phyloP scores from a whole-genome alignment of 106 monocot species.

The Hemerocallis citrina region DNA sequence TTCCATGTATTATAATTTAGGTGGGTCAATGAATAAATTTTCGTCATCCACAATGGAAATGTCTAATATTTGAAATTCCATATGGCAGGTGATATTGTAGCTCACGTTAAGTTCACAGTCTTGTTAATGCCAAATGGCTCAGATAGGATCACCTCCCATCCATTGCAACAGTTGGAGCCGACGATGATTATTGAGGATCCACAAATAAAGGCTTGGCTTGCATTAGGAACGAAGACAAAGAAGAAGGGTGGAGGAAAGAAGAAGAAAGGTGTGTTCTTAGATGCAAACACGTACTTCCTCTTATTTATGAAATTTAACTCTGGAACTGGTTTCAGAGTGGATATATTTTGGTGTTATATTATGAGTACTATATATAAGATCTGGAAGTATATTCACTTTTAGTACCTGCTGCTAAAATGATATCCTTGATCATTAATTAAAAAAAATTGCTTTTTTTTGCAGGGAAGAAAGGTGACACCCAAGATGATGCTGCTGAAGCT shows the following conservation, averaged over 20 bases:
- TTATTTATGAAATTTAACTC: background rate
- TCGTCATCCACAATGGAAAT: too few relatives aligned
- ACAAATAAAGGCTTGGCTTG: slow-evolving; percentile 89
- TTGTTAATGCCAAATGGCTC: slow-evolving; percentile 80
- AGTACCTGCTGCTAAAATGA: too few relatives aligned
- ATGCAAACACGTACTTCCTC: too few relatives aligned
- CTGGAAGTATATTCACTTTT: background rate
- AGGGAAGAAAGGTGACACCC: slow-evolving; percentile 28
- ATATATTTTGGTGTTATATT: background rate
- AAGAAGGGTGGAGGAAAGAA: slow-evolving; percentile 96
- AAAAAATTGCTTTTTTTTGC: background rate
- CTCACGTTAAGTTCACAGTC: slow-evolving; percentile 91
- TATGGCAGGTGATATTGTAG: slow-evolving; percentile 75
- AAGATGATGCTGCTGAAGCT: slow-evolving; percentile 12
- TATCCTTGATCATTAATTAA: too few relatives aligned
- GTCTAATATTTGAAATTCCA: background rate
- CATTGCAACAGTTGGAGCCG: slow-evolving; percentile 62
- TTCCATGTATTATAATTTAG: too few relatives aligned
- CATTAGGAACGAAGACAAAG: slow-evolving; percentile 78
- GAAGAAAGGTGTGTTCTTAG: slow-evolving; percentile 50
- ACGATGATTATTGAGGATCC: slow-evolving; percentile 54
- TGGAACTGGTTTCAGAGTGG: background rate
- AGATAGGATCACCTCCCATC: slow-evolving; percentile 76
- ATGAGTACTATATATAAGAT: background rate
- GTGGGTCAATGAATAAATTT: too few relatives aligned